These are phyloP conservation scores for Jaapia argillacea DNA, from an alignment of 768 basidiomycete species.

Conservation along the genomic window DNA sequence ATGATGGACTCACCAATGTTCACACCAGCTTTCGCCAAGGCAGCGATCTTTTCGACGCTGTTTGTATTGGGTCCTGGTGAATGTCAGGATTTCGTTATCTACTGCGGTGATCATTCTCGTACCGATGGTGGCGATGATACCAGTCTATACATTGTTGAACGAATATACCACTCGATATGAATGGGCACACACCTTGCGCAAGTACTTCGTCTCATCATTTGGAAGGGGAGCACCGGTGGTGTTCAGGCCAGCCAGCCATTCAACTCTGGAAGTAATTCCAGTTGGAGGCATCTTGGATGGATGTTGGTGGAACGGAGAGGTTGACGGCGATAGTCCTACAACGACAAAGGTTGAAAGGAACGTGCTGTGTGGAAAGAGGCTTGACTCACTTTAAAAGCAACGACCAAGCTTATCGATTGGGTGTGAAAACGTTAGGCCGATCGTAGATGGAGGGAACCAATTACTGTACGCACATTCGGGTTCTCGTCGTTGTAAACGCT, in stretches of 20 bases:
- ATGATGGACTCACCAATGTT: slow-evolving; percentile 72
- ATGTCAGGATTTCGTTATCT: no score
- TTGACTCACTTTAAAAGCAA: background rate
- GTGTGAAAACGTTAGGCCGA: no score
- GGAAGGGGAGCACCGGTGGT: slow-evolving; percentile 13
- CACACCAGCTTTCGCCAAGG: slow-evolving; percentile 85
- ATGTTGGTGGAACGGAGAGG: slow-evolving; percentile 6
- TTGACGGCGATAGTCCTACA: slow-evolving; percentile 9
- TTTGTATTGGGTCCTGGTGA: slow-evolving; percentile 89
- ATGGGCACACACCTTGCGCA: slow-evolving; percentile 48
- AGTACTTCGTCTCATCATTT: slow-evolving; percentile 2
- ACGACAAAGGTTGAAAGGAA: slow-evolving; percentile 6
- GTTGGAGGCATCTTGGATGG: slow-evolving; percentile 2
- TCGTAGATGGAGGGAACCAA: no score
- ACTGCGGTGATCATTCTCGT: background rate
- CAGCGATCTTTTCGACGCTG: slow-evolving; percentile 75
- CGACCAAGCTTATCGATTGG: background rate
- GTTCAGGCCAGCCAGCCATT: slow-evolving; percentile 2
- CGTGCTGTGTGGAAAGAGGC: slow-evolving; percentile 6
- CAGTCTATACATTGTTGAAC: slow-evolving; percentile 74
- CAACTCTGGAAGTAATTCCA: background rate
- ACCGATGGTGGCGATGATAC: slow-evolving; percentile 99
- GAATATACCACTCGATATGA: slow-evolving; percentile 92
- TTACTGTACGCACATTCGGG: no score
- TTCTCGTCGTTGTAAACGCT: no score